Conservation (phyloP, 2,329 filamentous ascomycete genomes). For the Gaeumannomyces tritici region DNA sequence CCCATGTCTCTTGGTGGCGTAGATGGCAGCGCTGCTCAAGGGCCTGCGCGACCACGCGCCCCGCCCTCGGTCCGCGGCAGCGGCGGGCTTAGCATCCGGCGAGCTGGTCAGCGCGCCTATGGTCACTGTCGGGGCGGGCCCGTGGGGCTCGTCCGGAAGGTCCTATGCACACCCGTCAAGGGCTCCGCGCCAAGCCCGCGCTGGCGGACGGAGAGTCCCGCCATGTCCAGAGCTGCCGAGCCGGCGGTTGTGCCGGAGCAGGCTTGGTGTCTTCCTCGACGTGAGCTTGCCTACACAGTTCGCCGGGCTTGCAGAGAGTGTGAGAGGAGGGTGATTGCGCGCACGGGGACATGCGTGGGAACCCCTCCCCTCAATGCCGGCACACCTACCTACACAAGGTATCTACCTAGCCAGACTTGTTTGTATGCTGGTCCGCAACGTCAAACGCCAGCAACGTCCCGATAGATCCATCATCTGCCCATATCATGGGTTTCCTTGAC, state of each 20-base stretch:
- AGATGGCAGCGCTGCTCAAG: slow-evolving; percentile 21
- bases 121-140: slow-evolving; percentile 19
- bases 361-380: background rate
- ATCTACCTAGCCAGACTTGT: background rate
- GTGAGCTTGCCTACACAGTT: slow-evolving; percentile 15
- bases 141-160: slow-evolving; percentile 18
- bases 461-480: slow-evolving; percentile 13
- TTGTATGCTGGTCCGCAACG: background rate
- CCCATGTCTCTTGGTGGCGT: slow-evolving; percentile 11
- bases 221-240: slow-evolving; percentile 19
- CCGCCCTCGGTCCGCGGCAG: slow-evolving; percentile 18
- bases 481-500: slow-evolving; percentile 17
- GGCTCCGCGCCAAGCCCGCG: slow-evolving; percentile 15
- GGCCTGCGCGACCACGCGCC: slow-evolving; percentile 18
- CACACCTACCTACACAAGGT: too few species aligned
- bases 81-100: slow-evolving; percentile 22
- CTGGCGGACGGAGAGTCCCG: slow-evolving; percentile 15
- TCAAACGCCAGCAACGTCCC: slow-evolving; percentile 17
- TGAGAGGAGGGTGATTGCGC: slow-evolving; percentile 15
- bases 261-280: slow-evolving; percentile 17
- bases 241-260: slow-evolving; percentile 17
- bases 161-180: slow-evolving; percentile 16
- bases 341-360: slow-evolving; percentile 19
- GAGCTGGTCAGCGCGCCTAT: slow-evolving; percentile 20
- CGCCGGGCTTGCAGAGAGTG: slow-evolving; percentile 8